Evolutionary conservation across 176 grass and related monocot species (phyloP), one percentile per base, ranked within the genome.

Genomic region (Miscanthus lutarioriparius): DNA sequence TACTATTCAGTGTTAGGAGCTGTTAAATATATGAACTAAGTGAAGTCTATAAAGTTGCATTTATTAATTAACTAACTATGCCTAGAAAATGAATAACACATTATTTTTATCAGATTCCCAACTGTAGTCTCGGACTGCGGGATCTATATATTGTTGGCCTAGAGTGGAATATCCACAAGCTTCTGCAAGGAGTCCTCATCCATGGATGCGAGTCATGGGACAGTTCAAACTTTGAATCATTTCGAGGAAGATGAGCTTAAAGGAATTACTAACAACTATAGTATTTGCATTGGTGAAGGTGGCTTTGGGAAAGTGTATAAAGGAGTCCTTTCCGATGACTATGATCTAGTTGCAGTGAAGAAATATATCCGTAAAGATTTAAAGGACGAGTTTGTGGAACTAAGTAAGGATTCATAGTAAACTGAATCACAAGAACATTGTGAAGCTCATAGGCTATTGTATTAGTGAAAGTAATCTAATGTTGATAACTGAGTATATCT

Each of bases 311-410:
- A 64, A 74, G 69, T 74, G 0, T 83, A 23, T 20, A 28, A 4
- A 30, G 72, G 72, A 1, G 0, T 9, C 2, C 6, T 76, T 38
- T 5, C 12, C 4, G 10, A 45, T 14, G 44, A n/a, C 0, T 2
- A 15, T 43, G 16, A 43, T 63, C 2, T 6, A 30, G 82, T 84
- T 56, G 82, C 82, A n/a, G 82, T 76, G 15, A 84, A 84, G 72
- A 68, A n/a, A 82, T 84, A 84, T 66, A 76, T 62, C 10, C 13
- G 36, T 2, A 2, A 1, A 22, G 44, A 84, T 1, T 68, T 76
- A 33, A 84, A 1, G 28, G 1, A 76, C 22, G 10, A 67, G 25
- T 83, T 83, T 20, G 51, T 65, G 28, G 28, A 64, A 17, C n/a
- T 71, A 83, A 38, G 40, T 75, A 49, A 48, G 12, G 8, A 83